Conservation (phyloP, 495 filamentous ascomycete genomes). For the Aspergillus incahuasiensis region DNA sequence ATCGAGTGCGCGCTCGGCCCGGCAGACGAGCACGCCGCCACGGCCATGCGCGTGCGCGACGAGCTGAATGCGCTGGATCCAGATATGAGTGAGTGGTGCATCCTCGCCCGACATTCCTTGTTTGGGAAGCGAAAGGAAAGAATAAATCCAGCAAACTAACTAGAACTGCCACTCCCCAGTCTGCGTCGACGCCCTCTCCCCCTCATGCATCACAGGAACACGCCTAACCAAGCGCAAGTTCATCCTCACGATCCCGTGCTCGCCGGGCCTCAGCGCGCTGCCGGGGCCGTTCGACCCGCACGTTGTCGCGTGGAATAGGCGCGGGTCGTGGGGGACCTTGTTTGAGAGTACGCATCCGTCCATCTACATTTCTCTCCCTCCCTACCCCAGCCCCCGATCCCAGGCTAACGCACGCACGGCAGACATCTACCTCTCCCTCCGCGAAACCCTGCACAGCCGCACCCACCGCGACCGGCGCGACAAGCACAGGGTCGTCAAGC, state of each 20-base stretch:
- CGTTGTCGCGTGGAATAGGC: background rate
- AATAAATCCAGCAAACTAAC: too few species aligned
- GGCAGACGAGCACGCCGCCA: background rate
- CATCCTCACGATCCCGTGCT: background rate
- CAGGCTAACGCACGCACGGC: background rate
- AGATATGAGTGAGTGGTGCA: background rate
- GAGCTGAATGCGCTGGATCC: background rate
- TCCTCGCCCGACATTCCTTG: too few species aligned
- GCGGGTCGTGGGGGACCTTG: background rate
- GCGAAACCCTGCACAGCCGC: background rate
- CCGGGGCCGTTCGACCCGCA: background rate
- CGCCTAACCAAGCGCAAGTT: background rate
- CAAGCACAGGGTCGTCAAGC: background rate
- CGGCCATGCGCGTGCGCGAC: background rate
- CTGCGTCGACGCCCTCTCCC: background rate
- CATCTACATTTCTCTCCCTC: too few species aligned
- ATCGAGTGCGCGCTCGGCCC: background rate
- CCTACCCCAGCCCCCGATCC: too few species aligned
- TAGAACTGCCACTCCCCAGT: too few species aligned
- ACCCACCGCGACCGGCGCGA: background rate
- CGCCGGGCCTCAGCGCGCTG: background rate
- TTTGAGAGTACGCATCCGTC: background rate
- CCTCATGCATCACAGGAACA: background rate
- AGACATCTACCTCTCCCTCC: background rate
- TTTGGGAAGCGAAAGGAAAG: too few species aligned